Percentiles rank a stretch among this genome's conserved stretches.
These are phyloP conservation scores for Penicillium coffeae DNA, from an alignment of 495 filamentous ascomycete genomes.

Conservation along the genomic window DNA sequence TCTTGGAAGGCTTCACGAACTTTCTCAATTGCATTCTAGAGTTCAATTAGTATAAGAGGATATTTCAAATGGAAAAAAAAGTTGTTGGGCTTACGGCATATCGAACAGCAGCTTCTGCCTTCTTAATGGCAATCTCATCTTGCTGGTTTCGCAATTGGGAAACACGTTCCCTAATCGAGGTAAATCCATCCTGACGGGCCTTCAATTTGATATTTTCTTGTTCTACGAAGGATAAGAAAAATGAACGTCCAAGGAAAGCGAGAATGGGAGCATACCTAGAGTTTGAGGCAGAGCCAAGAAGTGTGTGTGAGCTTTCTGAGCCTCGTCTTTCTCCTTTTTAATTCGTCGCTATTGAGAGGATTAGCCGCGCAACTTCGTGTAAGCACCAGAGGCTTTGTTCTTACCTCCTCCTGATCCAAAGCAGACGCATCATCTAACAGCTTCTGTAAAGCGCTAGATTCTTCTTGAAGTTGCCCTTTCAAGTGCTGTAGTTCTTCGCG, in stretches of 20 bases:
- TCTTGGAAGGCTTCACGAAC: constrained; percentile 59
- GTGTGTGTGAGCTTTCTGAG: constrained; percentile 58
- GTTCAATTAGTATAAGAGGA: constrained; percentile 12
- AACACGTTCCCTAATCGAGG: constrained; percentile 38
- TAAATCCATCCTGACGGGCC: constrained; percentile 37
- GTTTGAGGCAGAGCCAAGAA: constrained; percentile 65
- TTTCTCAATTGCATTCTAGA: constrained; percentile 53
- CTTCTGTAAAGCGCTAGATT: constrained; percentile 38
- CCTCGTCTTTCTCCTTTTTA: constrained; percentile 49
- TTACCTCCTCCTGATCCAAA: constrained; percentile 38
- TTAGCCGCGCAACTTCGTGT: constrained; percentile 10
- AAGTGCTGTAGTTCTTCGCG: constrained; percentile 40
- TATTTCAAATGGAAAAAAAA: neutral
- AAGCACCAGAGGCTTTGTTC: neutral
- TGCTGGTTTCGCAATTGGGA: constrained; percentile 44
- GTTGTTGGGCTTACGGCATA: constrained; percentile 52
- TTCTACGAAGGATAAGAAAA: constrained; percentile 31
- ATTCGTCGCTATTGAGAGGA: constrained; percentile 33
- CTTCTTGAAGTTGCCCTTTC: constrained; percentile 25
- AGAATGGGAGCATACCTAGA: constrained; percentile 50
- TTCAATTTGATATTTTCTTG: constrained; percentile 50
- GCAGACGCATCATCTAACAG: constrained; percentile 19
- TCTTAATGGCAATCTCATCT: constrained; percentile 56
- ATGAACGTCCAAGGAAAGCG: neutral
- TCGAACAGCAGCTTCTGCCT: constrained; percentile 59